Evolutionary conservation across 1,284 basidiomycete species (phyloP).

Genomic region (Macrocybe sp.): DNA sequence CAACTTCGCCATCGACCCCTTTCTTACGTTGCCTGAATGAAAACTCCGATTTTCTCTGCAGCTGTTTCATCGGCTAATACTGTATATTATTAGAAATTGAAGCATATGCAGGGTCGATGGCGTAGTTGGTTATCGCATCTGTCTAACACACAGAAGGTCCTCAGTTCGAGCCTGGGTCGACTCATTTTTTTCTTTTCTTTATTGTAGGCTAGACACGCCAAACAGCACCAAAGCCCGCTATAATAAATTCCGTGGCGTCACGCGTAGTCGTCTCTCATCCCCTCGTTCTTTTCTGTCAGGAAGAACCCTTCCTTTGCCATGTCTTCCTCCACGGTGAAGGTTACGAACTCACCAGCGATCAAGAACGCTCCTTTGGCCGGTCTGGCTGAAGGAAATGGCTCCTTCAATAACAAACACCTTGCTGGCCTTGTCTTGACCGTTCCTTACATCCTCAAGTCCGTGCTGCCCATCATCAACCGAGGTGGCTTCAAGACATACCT

Average conservation of each 20-base stretch:
- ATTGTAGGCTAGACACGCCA: neutral
- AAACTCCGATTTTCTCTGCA: too few relatives aligned
- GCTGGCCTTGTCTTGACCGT: constrained; percentile 72
- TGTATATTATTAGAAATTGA: too few relatives aligned
- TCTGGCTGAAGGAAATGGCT: constrained; percentile 83
- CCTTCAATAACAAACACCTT: constrained; percentile 81
- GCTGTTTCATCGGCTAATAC: too few relatives aligned
- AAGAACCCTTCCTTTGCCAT: constrained; percentile 17
- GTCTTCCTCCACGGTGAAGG: constrained; percentile 44
- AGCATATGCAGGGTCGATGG: too few relatives aligned
- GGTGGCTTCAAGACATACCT: constrained; percentile 84
- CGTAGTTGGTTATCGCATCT: constrained; percentile 77
- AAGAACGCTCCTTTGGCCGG: constrained; percentile 81
- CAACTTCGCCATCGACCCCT: too few relatives aligned
- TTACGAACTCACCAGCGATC: constrained; percentile 62
- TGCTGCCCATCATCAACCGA: constrained; percentile 72
- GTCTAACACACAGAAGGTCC: constrained; percentile 63
- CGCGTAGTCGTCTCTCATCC: neutral
- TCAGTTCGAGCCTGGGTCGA: constrained; percentile 46
- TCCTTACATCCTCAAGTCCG: constrained; percentile 78
- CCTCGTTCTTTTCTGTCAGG: neutral
- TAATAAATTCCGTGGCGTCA: constrained; percentile 1
- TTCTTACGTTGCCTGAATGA: too few relatives aligned
- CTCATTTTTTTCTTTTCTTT: neutral
- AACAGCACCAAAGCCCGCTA: neutral